Evolutionary conservation across 495 filamentous ascomycete genomes (phyloP).

Genomic region (Hyphodiscus hymeniophilus): DNA sequence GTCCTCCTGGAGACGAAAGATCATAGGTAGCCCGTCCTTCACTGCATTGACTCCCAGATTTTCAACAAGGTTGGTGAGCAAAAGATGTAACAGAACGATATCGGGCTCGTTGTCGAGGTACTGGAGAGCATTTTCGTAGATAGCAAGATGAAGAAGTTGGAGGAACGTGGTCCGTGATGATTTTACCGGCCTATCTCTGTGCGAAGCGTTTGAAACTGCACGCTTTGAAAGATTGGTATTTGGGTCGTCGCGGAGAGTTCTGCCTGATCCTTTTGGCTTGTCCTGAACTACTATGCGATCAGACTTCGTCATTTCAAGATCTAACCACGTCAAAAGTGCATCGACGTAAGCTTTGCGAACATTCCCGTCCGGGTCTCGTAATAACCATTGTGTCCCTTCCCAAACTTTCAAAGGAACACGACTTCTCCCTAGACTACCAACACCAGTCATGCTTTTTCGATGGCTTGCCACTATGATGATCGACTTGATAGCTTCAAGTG

Average conservation of each 20-base stretch:
- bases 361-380: slow-evolving; percentile 64
- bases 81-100: slow-evolving; percentile 63
- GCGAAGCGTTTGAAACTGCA: slow-evolving; percentile 60
- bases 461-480: slow-evolving; percentile 73
- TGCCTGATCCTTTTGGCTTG: slow-evolving; percentile 29
- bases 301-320: slow-evolving; percentile 62
- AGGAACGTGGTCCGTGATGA: slow-evolving; percentile 60
- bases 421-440: slow-evolving; percentile 58
- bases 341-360: slow-evolving; percentile 80
- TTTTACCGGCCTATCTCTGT: slow-evolving; percentile 49
- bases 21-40: slow-evolving; percentile 77
- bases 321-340: slow-evolving; percentile 72
- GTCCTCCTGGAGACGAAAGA: slow-evolving; percentile 79
- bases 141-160: slow-evolving; percentile 73
- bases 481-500: slow-evolving; percentile 71
- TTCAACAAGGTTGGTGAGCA: slow-evolving; percentile 62
- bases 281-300: slow-evolving; percentile 58
- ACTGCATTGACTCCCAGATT: slow-evolving; percentile 78
- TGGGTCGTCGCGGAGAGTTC: slow-evolving; percentile 18
- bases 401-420: slow-evolving; percentile 69
- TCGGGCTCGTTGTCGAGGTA: slow-evolving; percentile 61
- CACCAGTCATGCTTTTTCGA: slow-evolving; percentile 46
- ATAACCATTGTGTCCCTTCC: slow-evolving; percentile 87
- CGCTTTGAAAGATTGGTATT: slow-evolving; percentile 43
- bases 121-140: slow-evolving; percentile 78